Percentiles rank a stretch among this genome's conserved stretches.
Conservation (phyloP, 2,329 filamentous ascomycete species). For the Sporothrix schenckii region DNA sequence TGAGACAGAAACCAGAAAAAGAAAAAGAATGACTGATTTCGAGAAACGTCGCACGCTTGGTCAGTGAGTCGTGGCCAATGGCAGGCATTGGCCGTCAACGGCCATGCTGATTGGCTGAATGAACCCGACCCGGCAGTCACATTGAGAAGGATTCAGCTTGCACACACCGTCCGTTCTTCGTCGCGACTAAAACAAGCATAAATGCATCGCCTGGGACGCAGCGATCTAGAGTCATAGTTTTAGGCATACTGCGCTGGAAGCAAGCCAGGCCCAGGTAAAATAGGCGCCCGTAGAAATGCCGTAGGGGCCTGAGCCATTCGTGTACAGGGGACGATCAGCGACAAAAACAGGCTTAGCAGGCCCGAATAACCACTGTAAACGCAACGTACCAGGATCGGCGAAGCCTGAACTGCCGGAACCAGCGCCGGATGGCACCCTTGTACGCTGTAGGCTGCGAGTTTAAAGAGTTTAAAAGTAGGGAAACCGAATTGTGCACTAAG, state of each 20-base stretch:
- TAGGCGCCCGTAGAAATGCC: not conserved
- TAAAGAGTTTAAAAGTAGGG: not conserved
- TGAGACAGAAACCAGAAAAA: not conserved
- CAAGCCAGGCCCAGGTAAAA: too few relatives aligned
- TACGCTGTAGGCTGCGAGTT: not conserved
- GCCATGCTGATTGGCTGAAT: not conserved
- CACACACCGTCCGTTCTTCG: too few relatives aligned
- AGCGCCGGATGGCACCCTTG: not conserved
- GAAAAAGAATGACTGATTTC: not conserved
- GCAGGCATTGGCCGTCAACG: not conserved
- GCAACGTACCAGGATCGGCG: not conserved
- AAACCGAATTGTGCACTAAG: not conserved
- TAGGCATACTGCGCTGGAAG: not conserved
- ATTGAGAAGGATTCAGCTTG: not conserved
- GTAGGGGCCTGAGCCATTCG: not conserved
- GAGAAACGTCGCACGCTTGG: too few relatives aligned
- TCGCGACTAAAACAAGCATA: not conserved
- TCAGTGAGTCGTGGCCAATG: too few relatives aligned
- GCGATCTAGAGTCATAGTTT: not conserved
- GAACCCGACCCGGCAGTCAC: not conserved
- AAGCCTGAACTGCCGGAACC: conserved; percentile 1
- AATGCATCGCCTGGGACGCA: not conserved
- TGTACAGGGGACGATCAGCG: too few relatives aligned
- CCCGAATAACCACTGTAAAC: too few relatives aligned
- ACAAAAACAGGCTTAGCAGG: too few relatives aligned